Conservation (phyloP, 345 rosid genomes). For the Jatropha curcas region DNA sequence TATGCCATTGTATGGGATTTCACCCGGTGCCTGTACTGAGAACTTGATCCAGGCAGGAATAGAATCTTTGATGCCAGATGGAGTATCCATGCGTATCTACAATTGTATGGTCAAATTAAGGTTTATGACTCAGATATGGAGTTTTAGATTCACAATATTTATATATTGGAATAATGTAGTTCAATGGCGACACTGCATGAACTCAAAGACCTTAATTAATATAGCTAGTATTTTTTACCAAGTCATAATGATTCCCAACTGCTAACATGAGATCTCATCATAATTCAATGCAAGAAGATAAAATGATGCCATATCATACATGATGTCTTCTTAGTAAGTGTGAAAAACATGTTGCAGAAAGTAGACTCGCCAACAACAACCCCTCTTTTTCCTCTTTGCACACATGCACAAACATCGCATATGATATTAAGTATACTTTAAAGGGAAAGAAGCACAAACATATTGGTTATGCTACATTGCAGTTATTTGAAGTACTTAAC, state of each 20-base stretch:
- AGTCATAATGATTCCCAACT: not conserved
- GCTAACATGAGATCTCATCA: no score
- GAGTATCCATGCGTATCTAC: conserved; percentile 95
- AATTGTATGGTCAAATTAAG: conserved; percentile 22
- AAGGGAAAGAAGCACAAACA: no score
- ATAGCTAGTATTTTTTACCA: not conserved
- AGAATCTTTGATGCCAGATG: conserved; percentile 90
- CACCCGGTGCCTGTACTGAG: conserved; percentile 92
- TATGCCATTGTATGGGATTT: conserved; percentile 89
- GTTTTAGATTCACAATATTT: conserved; percentile 1
- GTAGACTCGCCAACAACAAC: no score
- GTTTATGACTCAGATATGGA: conserved; percentile 10
- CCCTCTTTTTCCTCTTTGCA: no score
- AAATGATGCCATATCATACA: no score
- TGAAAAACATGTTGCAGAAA: no score
- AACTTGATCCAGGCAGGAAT: conserved; percentile 99
- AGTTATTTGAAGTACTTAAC: not conserved
- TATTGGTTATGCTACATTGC: not conserved
- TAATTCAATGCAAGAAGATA: no score
- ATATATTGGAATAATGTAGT: not conserved
- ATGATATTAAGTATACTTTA: no score
- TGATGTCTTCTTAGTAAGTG: no score
- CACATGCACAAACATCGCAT: no score
- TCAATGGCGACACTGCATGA: not conserved
- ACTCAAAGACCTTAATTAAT: not conserved